phyloP scores from a whole-genome alignment of 192 early-diverging fungal species.

The Phlyctochytrium arcticum region DNA sequence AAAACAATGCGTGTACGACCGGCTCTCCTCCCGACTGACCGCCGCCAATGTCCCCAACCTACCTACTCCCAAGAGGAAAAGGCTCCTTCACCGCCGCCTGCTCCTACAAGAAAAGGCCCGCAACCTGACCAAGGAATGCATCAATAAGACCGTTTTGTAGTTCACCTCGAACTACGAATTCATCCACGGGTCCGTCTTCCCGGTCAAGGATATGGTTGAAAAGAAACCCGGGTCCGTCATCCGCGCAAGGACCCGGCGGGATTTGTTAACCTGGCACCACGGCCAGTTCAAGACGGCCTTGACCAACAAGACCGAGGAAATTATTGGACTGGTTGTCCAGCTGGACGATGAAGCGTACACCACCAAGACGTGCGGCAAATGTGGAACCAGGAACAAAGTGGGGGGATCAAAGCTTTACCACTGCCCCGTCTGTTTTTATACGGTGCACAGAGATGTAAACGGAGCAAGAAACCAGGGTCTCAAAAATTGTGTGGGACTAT shows the following conservation, averaged over 20 bases:
- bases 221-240: background rate
- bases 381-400: background rate
- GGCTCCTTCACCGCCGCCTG: no score
- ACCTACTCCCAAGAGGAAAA: no score
- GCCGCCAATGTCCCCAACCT: no score
- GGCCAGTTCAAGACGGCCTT: background rate
- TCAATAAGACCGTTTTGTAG: background rate
- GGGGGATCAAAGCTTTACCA: background rate
- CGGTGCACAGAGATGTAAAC: constrained; percentile 1
- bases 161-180: background rate
- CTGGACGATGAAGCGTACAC: constrained; percentile 3
- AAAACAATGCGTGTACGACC: no score
- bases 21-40: no score
- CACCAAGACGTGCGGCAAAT: background rate
- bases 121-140: background rate
- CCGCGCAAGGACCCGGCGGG: background rate
- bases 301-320: background rate
- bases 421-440: background rate
- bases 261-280: background rate
- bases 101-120: background rate
- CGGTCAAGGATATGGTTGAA: background rate
- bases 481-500: background rate
- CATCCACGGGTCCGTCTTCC: background rate
- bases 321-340: background rate
- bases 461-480: background rate